Base-by-base conservation (phyloP, 441 rosid genomes). In the Dalechampia spathulata region DNA sequence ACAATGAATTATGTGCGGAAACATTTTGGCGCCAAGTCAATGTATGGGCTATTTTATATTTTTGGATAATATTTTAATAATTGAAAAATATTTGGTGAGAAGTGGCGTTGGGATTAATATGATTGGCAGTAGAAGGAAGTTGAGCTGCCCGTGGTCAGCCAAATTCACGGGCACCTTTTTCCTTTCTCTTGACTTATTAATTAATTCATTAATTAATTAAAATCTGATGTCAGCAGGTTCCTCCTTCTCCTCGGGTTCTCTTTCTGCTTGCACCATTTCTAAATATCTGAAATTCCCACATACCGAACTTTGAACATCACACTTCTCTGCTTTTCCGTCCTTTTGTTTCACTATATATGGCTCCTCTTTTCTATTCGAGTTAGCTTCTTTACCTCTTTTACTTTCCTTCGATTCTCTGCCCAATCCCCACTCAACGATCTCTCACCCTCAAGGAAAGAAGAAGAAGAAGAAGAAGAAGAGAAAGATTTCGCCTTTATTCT, bases 161-260 rank as follows among this genome's bases (percentile, higher is more conserved):
- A 30, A 23, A 53, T 66, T 74, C 52, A 62, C 76, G 75, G 83
- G 71, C 76, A 65, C 60, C 50, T 49, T 21, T 30, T 30, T n/a
- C n/a, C 4, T 30, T 30, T 30, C 34, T 17, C 17, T 37, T 46
- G 22, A 30, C 23, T 46, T 9, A 15, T 37, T 45, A 26, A 30
- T 30, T 30, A n/a, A n/a, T n/a, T n/a, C n/a, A 30, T 30, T 43
- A 36, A 48, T 15, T 58, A 58, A 16, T 30, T 62, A 41, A 59
- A 16, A 47, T 71, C 79, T 73, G 60, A 75, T 64, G 79, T 81
- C 84, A 83, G 71, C 79, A 69, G 82, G 58, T 74, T 75, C n/a
- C n/a, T n/a, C n/a, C n/a, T n/a, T n/a, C n/a, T n/a, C 87, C 87
- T 85, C 89, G 89, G 93, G 85, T 85, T 78, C 89, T 41, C 51